Evolutionary conservation across 2,329 filamentous ascomycete species (phyloP), one percentile per base, ranked within the genome.

Genomic region (Pseudocercospora ulei): DNA sequence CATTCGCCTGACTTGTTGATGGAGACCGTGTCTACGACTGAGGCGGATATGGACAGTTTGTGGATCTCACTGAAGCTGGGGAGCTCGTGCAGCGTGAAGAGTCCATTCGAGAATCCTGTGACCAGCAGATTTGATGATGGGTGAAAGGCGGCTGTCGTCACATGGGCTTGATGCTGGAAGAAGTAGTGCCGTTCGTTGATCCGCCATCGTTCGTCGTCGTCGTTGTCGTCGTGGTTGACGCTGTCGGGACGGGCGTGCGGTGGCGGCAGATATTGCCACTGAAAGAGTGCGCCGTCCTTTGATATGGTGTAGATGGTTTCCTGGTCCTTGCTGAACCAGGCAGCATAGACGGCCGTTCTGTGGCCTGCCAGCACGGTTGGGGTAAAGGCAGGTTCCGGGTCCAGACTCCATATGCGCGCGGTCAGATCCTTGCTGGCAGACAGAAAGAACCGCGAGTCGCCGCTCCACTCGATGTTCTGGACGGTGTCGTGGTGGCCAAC

Each of bases 21-120:
- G 0, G 86, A 84, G 39, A 96, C 84, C 54, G 82, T 86, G 58
- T 96, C 88, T 46, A 98, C 95, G 51, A 92, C 83, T 54, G 90
- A 94, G 61, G 96, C 87, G 0, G 90, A 95, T 54, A 98, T 93
- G 65, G 86, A 94, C 25, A 81, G 62, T 35, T 83, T 90, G 63
- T 98, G 90, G 34, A 98, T 93, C 63, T 84, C 80, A 63, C 84
- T 93, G 63, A 96, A 96, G 49, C 88, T 83, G 7, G 92, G 92
- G 66, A 98, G 75, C 59, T 98, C 90, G 63, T 98, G 94, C 4
- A 98, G 71, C 13, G 83, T 83, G 61, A 98, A 98, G 5, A 92
- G 69, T 20, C 90, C 90, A 55, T 92, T 92, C 2, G 87, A 94
- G 60, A 98, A 96, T 5, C 90, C 90, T 9, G 85, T 85, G 1